These are phyloP conservation scores for Candida nitratophila DNA, from an alignment of 805 yeast species.

Conservation along the genomic window DNA sequence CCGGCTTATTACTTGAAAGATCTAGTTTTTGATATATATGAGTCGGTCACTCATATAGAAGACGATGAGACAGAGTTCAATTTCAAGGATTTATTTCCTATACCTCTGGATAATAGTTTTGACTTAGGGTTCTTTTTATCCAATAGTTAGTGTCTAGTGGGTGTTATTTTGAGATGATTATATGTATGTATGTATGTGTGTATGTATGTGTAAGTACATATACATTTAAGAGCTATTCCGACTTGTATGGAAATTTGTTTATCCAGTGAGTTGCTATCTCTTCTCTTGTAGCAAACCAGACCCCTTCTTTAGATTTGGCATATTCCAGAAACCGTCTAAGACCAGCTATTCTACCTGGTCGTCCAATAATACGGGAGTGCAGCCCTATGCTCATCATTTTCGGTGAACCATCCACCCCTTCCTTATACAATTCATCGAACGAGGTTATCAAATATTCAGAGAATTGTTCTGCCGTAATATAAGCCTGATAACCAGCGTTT, in stretches of 20 bases:
- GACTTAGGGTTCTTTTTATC: not conserved
- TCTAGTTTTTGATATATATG: slow-evolving; percentile 9
- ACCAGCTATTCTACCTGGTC: slow-evolving; percentile 29
- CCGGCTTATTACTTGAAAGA: slow-evolving; percentile 8
- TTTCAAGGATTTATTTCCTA: slow-evolving; percentile 10
- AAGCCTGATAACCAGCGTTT: slow-evolving; percentile 15
- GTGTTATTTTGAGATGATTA: too few relatives aligned
- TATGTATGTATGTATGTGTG: too few relatives aligned
- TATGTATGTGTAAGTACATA: too few relatives aligned
- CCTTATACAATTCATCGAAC: slow-evolving; percentile 29
- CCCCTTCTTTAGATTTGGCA: slow-evolving; percentile 25
- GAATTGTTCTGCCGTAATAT: slow-evolving; percentile 17
- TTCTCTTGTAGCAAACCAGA: slow-evolving; percentile 30
- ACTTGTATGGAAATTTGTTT: slow-evolving; percentile 11
- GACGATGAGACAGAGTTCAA: slow-evolving; percentile 7
- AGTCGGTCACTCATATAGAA: slow-evolving; percentile 7
- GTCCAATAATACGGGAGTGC: slow-evolving; percentile 29
- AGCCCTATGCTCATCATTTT: slow-evolving; percentile 31
- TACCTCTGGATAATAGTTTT: not conserved
- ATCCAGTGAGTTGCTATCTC: slow-evolving; percentile 26
- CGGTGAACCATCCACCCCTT: slow-evolving; percentile 16
- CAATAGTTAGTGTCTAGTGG: not conserved
- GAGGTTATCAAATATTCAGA: slow-evolving; percentile 27
- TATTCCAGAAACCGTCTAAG: slow-evolving; percentile 29
- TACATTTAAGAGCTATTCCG: not conserved